phyloP scores from a whole-genome alignment of 441 rosid genomes.

The Gossypium schwendimanii region DNA sequence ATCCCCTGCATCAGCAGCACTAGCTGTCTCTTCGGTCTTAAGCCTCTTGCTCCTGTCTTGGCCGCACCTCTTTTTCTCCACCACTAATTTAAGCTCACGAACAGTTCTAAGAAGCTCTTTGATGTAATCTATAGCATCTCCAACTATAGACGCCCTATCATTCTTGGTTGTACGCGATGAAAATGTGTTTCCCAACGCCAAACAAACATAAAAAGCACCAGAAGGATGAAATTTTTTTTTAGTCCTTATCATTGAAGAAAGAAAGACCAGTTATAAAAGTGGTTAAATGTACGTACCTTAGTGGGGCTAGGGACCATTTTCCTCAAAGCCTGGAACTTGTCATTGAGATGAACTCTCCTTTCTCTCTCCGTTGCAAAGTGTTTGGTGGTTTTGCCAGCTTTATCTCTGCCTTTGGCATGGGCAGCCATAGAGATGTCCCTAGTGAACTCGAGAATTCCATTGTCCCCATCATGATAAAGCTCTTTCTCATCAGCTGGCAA shows the following conservation, averaged over 20 bases:
- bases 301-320: slow-evolving; percentile 73
- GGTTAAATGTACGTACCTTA: slow-evolving; percentile 38
- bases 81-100: slow-evolving; percentile 62
- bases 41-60: slow-evolving; percentile 51
- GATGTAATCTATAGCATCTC: slow-evolving; percentile 74
- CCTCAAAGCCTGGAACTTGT: slow-evolving; percentile 45
- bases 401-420: slow-evolving; percentile 36
- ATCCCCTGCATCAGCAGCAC: slow-evolving; percentile 23
- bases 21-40: slow-evolving; percentile 36
- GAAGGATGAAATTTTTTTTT: neutral
- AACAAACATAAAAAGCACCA: neutral
- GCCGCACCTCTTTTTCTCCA: slow-evolving; percentile 64
- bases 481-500: slow-evolving; percentile 28
- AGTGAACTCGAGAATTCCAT: slow-evolving; percentile 52
- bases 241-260: neutral
- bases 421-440: slow-evolving; percentile 31
- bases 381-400: slow-evolving; percentile 41
- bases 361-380: slow-evolving; percentile 72
- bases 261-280: neutral
- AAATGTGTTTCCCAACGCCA: neutral
- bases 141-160: slow-evolving; percentile 78
- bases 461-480: slow-evolving; percentile 36
- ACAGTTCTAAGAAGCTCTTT: slow-evolving; percentile 66
- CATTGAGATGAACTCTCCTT: slow-evolving; percentile 59
- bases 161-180: slow-evolving; percentile 24